Conservation (phyloP, 768 basidiomycete species). For the Leccinum incarnatum region DNA sequence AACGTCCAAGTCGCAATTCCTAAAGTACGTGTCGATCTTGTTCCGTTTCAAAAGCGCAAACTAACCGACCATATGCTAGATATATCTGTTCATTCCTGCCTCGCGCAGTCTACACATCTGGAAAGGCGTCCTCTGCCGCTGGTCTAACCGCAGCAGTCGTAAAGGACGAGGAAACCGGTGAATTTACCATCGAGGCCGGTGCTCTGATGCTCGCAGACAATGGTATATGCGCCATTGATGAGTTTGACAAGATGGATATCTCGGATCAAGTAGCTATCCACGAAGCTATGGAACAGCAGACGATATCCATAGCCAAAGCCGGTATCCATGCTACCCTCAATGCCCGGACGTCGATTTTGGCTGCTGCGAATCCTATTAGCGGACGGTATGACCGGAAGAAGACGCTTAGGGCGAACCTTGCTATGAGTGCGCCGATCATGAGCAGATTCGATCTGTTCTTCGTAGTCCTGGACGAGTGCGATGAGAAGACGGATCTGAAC, state of each 20-base stretch:
- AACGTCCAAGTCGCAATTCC: conserved; percentile 97
- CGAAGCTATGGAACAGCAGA: conserved; percentile 99
- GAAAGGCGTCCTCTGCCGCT: conserved; percentile 98
- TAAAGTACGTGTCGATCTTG: conserved; percentile 64
- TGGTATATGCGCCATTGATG: conserved; percentile 99
- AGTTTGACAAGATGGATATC: conserved; percentile 99
- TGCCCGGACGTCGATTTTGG: conserved; percentile 94
- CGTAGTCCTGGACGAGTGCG: conserved; percentile 95
- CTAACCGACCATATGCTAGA: conserved; percentile 39
- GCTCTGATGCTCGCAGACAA: conserved; percentile 99
- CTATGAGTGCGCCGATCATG: conserved; percentile 99
- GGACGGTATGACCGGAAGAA: conserved; percentile 96
- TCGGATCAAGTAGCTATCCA: conserved; percentile 98
- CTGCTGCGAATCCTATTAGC: conserved; percentile 96
- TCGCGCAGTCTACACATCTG: conserved; percentile 96
- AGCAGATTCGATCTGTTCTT: conserved; percentile 98
- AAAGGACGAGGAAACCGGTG: conserved; percentile 97
- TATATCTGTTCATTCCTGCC: conserved; percentile 98
- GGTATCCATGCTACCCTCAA: conserved; percentile 99
- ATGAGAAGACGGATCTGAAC: conserved; percentile 87
- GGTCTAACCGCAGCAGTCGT: conserved; percentile 99
- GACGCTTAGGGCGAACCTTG: conserved; percentile 85
- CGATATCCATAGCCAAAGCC: conserved; percentile 98
- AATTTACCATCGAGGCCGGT: conserved; percentile 99
- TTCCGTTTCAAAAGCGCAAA: background rate